A percentile compares a stretch with the other conserved stretches of the same genome.
These are phyloP conservation scores for Myxozyma vanderwaltii DNA, from an alignment of 805 yeast species.

Conservation along the genomic window DNA sequence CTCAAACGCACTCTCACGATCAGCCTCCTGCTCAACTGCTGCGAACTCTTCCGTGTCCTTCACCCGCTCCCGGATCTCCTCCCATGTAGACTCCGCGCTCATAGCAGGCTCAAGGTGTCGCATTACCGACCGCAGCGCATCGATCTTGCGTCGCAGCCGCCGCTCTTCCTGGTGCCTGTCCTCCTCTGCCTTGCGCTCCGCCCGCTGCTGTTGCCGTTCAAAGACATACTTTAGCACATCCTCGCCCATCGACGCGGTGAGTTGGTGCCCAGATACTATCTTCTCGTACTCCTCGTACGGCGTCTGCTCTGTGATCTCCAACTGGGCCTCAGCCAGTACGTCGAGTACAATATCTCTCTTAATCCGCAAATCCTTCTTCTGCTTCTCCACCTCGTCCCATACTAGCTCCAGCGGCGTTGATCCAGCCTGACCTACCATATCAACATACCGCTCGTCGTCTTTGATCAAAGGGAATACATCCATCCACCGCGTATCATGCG, in stretches of 20 bases:
- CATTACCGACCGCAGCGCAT: slow-evolving; percentile 39
- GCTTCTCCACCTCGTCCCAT: slow-evolving; percentile 71
- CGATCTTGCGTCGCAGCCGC: slow-evolving; percentile 39
- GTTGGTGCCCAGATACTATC: slow-evolving; percentile 33
- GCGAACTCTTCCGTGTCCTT: slow-evolving; percentile 42
- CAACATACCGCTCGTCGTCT: slow-evolving; percentile 59
- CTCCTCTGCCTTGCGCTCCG: slow-evolving; percentile 34
- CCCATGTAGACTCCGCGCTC: slow-evolving; percentile 45
- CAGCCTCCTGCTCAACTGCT: slow-evolving; percentile 44
- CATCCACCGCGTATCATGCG: slow-evolving; percentile 60
- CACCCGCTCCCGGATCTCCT: slow-evolving; percentile 41
- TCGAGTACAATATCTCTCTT: slow-evolving; percentile 63
- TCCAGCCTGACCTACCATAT: slow-evolving; percentile 72
- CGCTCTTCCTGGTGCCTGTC: slow-evolving; percentile 40
- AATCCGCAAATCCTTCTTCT: slow-evolving; percentile 56
- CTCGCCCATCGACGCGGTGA: slow-evolving; percentile 29
- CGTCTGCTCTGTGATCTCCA: slow-evolving; percentile 36
- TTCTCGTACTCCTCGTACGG: slow-evolving; percentile 34
- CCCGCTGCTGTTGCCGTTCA: slow-evolving; percentile 26
- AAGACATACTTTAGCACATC: slow-evolving; percentile 18
- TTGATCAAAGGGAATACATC: slow-evolving; percentile 56
- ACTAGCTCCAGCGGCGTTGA: slow-evolving; percentile 76
- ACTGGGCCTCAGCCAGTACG: slow-evolving; percentile 46
- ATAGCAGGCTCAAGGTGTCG: slow-evolving; percentile 41
- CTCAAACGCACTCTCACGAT: slow-evolving; percentile 43